A percentile compares a stretch with the other conserved stretches of the same genome.
These are phyloP conservation scores for Globisporangium middletonii DNA, from an alignment of 352 stramenopile species.

Conservation along the genomic window DNA sequence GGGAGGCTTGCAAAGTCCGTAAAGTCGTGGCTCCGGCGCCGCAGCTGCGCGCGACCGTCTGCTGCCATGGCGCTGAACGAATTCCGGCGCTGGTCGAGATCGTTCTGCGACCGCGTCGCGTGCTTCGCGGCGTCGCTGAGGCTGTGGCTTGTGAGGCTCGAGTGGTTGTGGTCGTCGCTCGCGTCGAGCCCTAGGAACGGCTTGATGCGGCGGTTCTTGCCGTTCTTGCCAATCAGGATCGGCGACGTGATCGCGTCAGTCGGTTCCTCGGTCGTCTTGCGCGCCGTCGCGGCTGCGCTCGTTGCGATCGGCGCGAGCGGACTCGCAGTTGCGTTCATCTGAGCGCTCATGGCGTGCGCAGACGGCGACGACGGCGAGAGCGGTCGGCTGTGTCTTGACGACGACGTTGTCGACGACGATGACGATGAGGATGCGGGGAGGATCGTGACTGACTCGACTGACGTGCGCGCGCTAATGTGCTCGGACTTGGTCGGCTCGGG, in stretches of 20 bases:
- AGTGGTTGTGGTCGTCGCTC: neutral
- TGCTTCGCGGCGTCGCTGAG: neutral
- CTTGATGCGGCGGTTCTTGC: conserved; percentile 1
- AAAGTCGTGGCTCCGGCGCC: conserved; percentile 42
- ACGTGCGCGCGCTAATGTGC: neutral
- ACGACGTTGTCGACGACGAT: conserved; percentile 6
- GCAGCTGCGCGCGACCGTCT: conserved; percentile 32
- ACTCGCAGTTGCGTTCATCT: neutral
- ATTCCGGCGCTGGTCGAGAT: conserved; percentile 29
- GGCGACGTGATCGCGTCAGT: conserved; percentile 13
- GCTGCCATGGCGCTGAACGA: conserved; percentile 41
- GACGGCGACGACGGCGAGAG: conserved; percentile 16
- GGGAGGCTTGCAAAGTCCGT: conserved; percentile 25
- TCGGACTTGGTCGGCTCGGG: conserved; percentile 6
- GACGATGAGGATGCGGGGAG: conserved; percentile 10
- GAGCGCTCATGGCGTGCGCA: conserved; percentile 1
- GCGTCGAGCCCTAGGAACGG: conserved; percentile 9
- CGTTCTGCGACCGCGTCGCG: conserved; percentile 30
- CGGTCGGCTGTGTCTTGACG: neutral
- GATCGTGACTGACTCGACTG: conserved; percentile 6
- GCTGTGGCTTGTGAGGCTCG: conserved; percentile 14
- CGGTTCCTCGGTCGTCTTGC: conserved; percentile 11
- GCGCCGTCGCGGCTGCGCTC: neutral
- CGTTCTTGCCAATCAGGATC: conserved; percentile 4
- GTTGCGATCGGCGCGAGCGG: neutral